Evolutionary conservation across 2,329 filamentous ascomycete species (phyloP).

Genomic region (Colletotrichum musae): DNA sequence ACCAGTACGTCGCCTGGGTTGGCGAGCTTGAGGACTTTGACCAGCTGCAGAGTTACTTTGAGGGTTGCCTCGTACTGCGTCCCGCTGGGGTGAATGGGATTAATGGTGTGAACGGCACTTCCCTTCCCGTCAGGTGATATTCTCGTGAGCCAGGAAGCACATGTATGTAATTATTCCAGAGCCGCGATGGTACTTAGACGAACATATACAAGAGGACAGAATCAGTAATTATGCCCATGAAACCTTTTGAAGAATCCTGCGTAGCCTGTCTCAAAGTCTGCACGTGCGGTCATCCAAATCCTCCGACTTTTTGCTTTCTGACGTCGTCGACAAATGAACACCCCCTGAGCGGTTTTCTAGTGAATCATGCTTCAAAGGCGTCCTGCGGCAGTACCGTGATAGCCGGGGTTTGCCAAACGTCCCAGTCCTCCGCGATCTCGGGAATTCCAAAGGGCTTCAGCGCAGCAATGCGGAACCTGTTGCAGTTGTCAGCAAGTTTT

Average conservation of each 20-base stretch:
- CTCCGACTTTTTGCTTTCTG: no score
- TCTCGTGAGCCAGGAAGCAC: not conserved
- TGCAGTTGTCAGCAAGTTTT: not conserved
- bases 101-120: constrained; percentile 8
- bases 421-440: constrained; percentile 42
- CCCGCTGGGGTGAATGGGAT: not conserved
- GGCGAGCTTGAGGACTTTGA: constrained; percentile 55
- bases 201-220: not conserved
- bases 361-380: not conserved
- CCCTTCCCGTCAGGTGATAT: constrained; percentile 8
- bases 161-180: not conserved
- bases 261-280: no score
- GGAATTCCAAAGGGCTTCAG: constrained; percentile 46
- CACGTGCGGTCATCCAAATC: no score
- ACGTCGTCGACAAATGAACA: no score
- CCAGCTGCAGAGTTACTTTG: constrained; percentile 53
- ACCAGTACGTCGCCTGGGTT: constrained; percentile 73
- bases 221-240: no score
- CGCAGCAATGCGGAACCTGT: constrained; percentile 45
- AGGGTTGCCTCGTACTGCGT: constrained; percentile 44
- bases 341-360: no score
- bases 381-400: constrained; percentile 6
- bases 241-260: no score
- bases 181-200: not conserved
- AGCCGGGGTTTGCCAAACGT: constrained; percentile 45